Base-by-base conservation (phyloP, 1,284 basidiomycete genomes). In the Xerocomus alliaceus region DNA sequence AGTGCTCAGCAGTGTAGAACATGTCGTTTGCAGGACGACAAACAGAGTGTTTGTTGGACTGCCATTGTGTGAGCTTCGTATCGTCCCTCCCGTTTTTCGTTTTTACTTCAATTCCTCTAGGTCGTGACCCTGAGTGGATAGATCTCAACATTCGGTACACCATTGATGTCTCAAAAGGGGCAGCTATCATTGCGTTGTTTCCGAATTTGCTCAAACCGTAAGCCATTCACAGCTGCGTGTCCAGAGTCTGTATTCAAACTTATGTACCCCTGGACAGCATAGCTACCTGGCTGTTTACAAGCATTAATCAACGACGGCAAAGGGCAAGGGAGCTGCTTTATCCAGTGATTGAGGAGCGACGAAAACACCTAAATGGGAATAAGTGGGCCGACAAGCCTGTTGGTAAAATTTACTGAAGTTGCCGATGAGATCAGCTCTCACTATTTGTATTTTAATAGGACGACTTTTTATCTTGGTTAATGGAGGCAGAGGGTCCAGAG, bases 401-500 rank as follows among this genome's bases (percentile, higher is more conserved):
- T 39, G 3, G 54, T n/a, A n/a, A n/a, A n/a, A n/a, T n/a, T 58
- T 39, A 1, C 24, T 24, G 17, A 13, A 15, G 3, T 8, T 39
- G 1, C 8, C 15, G 31, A 8, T 8, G 41, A 22, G 11, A 28
- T n/a, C n/a, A 2, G 18, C 1, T 26, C 15, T n/a, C n/a, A n/a
- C n/a, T 61, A 8, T n/a, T n/a, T 47, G 9, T 3, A 8, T 20
- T 22, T 26, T 35, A 12, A 32, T 60, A 81, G 78, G 77, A 79
- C 56, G 80, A 81, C 58, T 59, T 80, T 54, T 58, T 85, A 20
- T 74, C 72, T 46, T 85, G 83, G 83, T 58, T 84, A 18, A 73
- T 84, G 51, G 74, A 71, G 3, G 26, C 77, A 6, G 64, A 73
- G 11, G 75, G 70, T 12, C 64, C 74, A 5, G 72, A 80, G 46